Percentiles rank a stretch among this genome's conserved stretches.
phyloP scores from a whole-genome alignment of 306 rosid species.

The Trifolium subterraneum region DNA sequence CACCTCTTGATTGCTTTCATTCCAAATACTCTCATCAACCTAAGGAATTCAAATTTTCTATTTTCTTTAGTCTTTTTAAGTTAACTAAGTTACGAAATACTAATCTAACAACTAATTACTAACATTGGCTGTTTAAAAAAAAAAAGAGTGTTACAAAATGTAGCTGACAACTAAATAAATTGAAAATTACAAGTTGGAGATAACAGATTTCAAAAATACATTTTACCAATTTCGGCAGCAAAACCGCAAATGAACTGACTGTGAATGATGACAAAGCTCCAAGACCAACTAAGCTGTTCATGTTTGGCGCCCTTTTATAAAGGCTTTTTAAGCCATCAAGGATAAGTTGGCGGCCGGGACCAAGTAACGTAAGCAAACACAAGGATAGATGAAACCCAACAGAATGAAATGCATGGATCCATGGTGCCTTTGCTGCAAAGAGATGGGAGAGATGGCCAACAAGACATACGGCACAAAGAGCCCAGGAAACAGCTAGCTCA shows the following conservation, averaged over 20 bases:
- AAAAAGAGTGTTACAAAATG: not conserved
- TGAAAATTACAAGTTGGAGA: slow-evolving; percentile 39
- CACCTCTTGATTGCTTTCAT: not conserved
- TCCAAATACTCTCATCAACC: slow-evolving; percentile 17
- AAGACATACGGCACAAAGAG: slow-evolving; percentile 91
- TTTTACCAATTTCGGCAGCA: slow-evolving; percentile 85
- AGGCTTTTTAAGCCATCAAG: slow-evolving; percentile 90
- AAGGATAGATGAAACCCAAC: slow-evolving; percentile 84
- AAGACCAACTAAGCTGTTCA: slow-evolving; percentile 97
- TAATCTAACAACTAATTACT: not conserved
- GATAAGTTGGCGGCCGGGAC: slow-evolving; percentile 94
- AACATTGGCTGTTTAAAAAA: too few relatives aligned
- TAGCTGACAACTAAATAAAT: slow-evolving; percentile 35
- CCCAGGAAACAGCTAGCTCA: slow-evolving; percentile 95
- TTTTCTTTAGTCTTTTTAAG: slow-evolving; percentile 27
- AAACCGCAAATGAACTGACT: slow-evolving; percentile 85
- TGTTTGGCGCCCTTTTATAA: slow-evolving; percentile 81
- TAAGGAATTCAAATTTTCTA: slow-evolving; percentile 10
- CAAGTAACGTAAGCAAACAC: slow-evolving; percentile 87
- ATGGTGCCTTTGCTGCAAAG: slow-evolving; percentile 80
- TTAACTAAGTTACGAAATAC: slow-evolving; percentile 28
- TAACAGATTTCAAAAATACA: slow-evolving; percentile 38
- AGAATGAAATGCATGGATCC: slow-evolving; percentile 84
- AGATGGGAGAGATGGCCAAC: slow-evolving; percentile 93
- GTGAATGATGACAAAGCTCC: slow-evolving; percentile 97